These are phyloP conservation scores for Salicornia ramosissima DNA, from an alignment of 148 eudicot genomes.

Conservation along the genomic window DNA sequence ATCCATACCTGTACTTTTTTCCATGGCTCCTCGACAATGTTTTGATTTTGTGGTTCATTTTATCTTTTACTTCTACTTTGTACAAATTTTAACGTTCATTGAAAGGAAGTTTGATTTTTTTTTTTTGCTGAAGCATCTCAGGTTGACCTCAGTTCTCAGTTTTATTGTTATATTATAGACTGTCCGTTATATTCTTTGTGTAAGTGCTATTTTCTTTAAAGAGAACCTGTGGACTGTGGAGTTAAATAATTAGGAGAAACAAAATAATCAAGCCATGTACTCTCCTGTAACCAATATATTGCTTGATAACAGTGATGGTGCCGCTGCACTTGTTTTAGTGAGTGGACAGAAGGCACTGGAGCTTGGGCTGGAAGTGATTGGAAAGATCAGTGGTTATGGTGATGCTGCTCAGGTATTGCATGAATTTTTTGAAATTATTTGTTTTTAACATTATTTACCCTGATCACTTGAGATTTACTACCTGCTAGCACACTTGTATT, in stretches of 20 bases:
- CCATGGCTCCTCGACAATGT: no score
- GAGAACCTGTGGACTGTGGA: not conserved
- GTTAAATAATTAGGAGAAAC: no score
- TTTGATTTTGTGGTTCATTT: no score
- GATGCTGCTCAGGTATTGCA: slow-evolving; percentile 89
- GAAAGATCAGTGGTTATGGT: slow-evolving; percentile 83
- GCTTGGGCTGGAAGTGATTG: slow-evolving; percentile 83
- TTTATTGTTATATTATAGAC: not conserved
- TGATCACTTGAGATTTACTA: no score
- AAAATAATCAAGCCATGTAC: not conserved
- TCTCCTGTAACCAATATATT: slow-evolving; percentile 12
- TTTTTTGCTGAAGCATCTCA: not conserved
- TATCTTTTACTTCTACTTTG: no score
- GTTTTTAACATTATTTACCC: no score
- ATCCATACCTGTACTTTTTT: not conserved
- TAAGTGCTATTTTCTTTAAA: not conserved
- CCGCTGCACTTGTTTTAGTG: slow-evolving; percentile 91
- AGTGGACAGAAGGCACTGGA: slow-evolving; percentile 86
- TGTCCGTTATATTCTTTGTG: not conserved
- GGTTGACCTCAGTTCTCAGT: not conserved
- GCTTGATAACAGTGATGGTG: slow-evolving; percentile 70
- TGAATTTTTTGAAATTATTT: not conserved
- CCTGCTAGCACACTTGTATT: no score
- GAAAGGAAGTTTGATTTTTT: not conserved
- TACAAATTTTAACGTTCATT: not conserved